Percentiles rank a stretch among this genome's conserved stretches.
Evolutionary conservation across 2,329 filamentous ascomycete species (phyloP).

Genomic region (Fusarium algeriense): DNA sequence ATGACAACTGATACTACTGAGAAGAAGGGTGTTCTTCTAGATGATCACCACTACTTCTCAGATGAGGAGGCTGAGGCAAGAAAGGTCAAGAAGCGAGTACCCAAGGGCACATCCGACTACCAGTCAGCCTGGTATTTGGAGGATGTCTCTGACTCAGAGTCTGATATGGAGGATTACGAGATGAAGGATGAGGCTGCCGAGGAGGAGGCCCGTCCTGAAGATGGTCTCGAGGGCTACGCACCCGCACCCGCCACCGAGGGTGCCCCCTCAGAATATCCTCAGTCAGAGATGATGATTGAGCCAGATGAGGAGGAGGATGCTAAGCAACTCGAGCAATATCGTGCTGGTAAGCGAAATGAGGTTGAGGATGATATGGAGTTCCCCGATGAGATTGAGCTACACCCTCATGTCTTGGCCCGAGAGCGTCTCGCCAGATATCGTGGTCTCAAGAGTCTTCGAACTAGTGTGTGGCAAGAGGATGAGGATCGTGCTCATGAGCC

Average conservation of each 20-base stretch:
- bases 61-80: slow-evolving; percentile 70
- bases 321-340: slow-evolving; percentile 83
- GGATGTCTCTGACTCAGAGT: slow-evolving; percentile 85
- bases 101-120: slow-evolving; percentile 92
- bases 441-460: slow-evolving; percentile 90
- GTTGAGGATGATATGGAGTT: slow-evolving; percentile 94
- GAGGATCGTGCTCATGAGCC: slow-evolving; percentile 91
- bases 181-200: slow-evolving; percentile 69
- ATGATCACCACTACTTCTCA: slow-evolving; percentile 98
- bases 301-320: slow-evolving; percentile 86
- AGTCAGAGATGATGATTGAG: slow-evolving; percentile 90
- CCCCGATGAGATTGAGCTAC: slow-evolving; percentile 95
- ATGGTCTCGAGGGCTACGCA: slow-evolving; percentile 80
- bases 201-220: slow-evolving; percentile 76
- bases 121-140: slow-evolving; percentile 94
- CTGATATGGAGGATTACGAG: slow-evolving; percentile 79
- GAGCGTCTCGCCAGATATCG: slow-evolving; percentile 89
- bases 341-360: slow-evolving; percentile 81
- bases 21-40: slow-evolving; percentile 89
- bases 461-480: slow-evolving; percentile 88
- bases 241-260: slow-evolving; percentile 78
- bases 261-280: slow-evolving; percentile 88
- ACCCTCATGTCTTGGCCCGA: slow-evolving; percentile 85
- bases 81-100: slow-evolving; percentile 77
- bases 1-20: slow-evolving; percentile 55